phyloP scores from a whole-genome alignment of 202 grass and related monocot species.

The Setaria viridis region DNA sequence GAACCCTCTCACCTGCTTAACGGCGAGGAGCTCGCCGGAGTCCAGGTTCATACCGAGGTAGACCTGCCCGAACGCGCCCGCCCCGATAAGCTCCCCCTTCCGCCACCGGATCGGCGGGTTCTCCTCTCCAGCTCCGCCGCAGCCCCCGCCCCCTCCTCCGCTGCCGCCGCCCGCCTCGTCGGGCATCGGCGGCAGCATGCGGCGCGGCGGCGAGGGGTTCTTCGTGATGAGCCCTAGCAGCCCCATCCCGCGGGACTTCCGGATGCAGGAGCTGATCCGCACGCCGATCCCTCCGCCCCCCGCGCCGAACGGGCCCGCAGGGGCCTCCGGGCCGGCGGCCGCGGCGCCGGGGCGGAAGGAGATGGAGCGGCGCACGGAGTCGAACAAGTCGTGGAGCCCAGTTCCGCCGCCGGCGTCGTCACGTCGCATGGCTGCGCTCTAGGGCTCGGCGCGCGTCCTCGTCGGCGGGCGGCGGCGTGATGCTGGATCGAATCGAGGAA shows the following conservation, averaged over 20 bases:
- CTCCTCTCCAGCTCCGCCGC: slow-evolving; percentile 44
- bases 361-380: slow-evolving; percentile 87
- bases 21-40: slow-evolving; percentile 92
- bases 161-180: background rate
- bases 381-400: slow-evolving; percentile 75
- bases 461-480: slow-evolving; percentile 3
- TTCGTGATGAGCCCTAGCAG: slow-evolving; percentile 82
- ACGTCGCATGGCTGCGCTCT: slow-evolving; percentile 59
- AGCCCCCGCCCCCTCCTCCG: background rate
- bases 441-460: slow-evolving; percentile 23
- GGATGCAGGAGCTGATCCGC: slow-evolving; percentile 74
- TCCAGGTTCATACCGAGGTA: slow-evolving; percentile 99
- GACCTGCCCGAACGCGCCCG: slow-evolving; percentile 89
- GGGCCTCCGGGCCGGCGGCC: slow-evolving; percentile 26
- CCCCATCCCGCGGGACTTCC: slow-evolving; percentile 81
- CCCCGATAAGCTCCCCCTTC: slow-evolving; percentile 91
- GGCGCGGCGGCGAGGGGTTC: slow-evolving; percentile 61
- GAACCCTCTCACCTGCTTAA: slow-evolving; percentile 70
- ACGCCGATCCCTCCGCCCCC: slow-evolving; percentile 54
- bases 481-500: slow-evolving; percentile 44
- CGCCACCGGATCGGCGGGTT: slow-evolving; percentile 82
- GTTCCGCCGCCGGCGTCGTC: slow-evolving; percentile 53
- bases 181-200: slow-evolving; percentile 50
- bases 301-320: slow-evolving; percentile 43
- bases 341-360: slow-evolving; percentile 63